Evolutionary conservation across 331 rosid species (phyloP).

Genomic region (Telfairia occidentalis): DNA sequence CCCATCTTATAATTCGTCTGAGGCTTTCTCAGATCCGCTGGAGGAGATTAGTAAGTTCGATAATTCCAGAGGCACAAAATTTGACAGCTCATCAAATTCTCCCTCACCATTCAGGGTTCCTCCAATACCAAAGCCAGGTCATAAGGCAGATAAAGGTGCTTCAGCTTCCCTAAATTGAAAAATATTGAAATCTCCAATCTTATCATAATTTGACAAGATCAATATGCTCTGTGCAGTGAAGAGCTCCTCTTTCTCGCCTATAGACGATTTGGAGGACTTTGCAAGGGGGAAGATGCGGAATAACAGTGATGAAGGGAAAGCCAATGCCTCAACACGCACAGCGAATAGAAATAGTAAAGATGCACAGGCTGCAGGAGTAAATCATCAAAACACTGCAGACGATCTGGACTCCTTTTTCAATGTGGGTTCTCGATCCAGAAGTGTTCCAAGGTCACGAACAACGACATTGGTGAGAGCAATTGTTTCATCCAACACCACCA

Average conservation of each 20-base stretch:
- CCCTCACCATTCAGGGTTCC: conserved; percentile 51
- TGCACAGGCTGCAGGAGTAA: conserved; percentile 20
- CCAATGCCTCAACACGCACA: conserved; percentile 5
- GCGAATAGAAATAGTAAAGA: conserved; percentile 17
- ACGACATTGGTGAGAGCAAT: conserved; percentile 40
- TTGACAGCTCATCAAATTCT: conserved; percentile 22
- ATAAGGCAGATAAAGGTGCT: conserved; percentile 35
- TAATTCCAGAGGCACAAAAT: conserved; percentile 32
- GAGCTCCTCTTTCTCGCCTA: conserved; percentile 34
- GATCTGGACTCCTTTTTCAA: conserved; percentile 67
- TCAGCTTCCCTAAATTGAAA: conserved; percentile 18
- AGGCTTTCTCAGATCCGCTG: conserved; percentile 35
- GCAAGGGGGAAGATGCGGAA: conserved; percentile 40
- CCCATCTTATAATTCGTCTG: conserved; percentile 27
- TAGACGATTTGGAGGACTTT: conserved; percentile 83
- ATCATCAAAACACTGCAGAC: conserved; percentile 24
- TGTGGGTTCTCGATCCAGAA: conserved; percentile 48
- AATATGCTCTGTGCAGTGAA: conserved; percentile 32
- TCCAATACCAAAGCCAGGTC: conserved; percentile 41
- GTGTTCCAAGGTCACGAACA: conserved; percentile 75
- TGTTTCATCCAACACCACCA: conserved; percentile 10
- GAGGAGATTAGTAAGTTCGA: conserved; percentile 34
- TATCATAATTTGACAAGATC: conserved; percentile 13
- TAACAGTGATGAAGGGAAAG: conserved; percentile 16
- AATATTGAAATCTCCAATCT: background rate